Percentiles rank a stretch among this genome's conserved stretches.
phyloP scores from a whole-genome alignment of 2,329 filamentous ascomycete genomes.

The Fusarium sp. region DNA sequence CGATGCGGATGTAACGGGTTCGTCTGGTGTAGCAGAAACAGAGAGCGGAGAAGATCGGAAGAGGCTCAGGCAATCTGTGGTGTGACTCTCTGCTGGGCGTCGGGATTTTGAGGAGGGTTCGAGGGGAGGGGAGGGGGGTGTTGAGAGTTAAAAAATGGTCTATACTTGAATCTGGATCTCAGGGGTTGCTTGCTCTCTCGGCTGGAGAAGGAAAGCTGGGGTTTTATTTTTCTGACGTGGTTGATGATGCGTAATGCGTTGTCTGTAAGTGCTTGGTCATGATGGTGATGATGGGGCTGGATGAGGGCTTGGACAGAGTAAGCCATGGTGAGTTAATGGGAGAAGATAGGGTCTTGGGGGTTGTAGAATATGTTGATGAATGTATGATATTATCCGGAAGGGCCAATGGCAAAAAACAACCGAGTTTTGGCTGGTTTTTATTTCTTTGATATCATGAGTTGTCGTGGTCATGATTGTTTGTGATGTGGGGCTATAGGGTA shows the following conservation, averaged over 20 bases:
- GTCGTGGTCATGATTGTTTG: background rate
- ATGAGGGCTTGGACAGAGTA: background rate
- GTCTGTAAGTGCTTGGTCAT: background rate
- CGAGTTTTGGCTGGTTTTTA: background rate
- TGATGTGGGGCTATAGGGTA: slow-evolving; percentile 31
- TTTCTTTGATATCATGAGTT: background rate
- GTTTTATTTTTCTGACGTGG: background rate
- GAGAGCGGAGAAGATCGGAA: slow-evolving; percentile 18
- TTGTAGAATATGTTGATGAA: background rate
- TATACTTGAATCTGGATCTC: background rate
- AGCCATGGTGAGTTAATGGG: background rate
- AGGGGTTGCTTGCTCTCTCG: background rate
- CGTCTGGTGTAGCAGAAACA: background rate
- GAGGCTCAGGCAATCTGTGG: slow-evolving; percentile 30
- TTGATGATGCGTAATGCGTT: background rate
- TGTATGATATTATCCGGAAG: too few relatives aligned
- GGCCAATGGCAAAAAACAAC: background rate
- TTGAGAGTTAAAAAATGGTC: background rate
- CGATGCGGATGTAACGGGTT: slow-evolving; percentile 3
- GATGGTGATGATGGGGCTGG: background rate
- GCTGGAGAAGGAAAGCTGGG: background rate
- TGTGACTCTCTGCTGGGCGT: slow-evolving; percentile 26
- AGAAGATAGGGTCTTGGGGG: too few relatives aligned
- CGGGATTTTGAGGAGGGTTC: slow-evolving; percentile 30
- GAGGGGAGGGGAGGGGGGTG: background rate